A percentile compares a stretch with the other conserved stretches of the same genome.
Evolutionary conservation across 495 filamentous ascomycete species (phyloP).

Genomic region (Xylaria nigripes): DNA sequence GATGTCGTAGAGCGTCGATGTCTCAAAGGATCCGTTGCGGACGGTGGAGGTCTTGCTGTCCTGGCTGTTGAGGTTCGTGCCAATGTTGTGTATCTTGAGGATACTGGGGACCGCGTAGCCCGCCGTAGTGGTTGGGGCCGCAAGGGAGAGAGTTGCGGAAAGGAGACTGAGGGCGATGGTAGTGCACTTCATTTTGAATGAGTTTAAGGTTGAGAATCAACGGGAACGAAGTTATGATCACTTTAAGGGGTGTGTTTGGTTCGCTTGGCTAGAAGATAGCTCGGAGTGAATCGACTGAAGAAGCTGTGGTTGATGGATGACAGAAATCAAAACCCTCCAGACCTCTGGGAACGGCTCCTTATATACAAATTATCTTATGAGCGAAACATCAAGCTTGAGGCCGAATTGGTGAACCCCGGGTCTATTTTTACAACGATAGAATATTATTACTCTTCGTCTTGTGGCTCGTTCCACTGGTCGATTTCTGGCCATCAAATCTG

Average conservation of each 20-base stretch:
- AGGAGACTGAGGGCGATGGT: slow-evolving; percentile 17
- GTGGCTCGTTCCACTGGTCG: neutral
- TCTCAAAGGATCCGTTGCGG: slow-evolving; percentile 14
- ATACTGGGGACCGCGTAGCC: slow-evolving; percentile 19
- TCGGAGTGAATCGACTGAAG: neutral
- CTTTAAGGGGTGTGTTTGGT: neutral
- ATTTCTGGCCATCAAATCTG: neutral
- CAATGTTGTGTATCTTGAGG: slow-evolving; percentile 18
- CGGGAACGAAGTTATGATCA: neutral
- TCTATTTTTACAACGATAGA: slow-evolving; percentile 4
- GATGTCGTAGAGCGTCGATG: slow-evolving; percentile 23
- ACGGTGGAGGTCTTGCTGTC: slow-evolving; percentile 2
- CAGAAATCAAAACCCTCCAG: neutral
- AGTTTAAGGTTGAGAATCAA: neutral
- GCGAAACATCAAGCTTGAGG: neutral
- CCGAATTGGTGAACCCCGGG: neutral
- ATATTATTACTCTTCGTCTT: neutral
- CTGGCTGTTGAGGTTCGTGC: slow-evolving; percentile 11
- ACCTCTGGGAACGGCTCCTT: neutral
- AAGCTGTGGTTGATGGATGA: neutral
- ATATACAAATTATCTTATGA: slow-evolving; percentile 4
- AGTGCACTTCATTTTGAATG: slow-evolving; percentile 26
- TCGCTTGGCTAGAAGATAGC: neutral
- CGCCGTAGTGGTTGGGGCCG: slow-evolving; percentile 14
- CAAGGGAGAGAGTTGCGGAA: slow-evolving; percentile 21